Evolutionary conservation across 192 early-diverging fungal species (phyloP), one percentile per base, ranked within the genome.

Genomic region (Backusella morwellensis): DNA sequence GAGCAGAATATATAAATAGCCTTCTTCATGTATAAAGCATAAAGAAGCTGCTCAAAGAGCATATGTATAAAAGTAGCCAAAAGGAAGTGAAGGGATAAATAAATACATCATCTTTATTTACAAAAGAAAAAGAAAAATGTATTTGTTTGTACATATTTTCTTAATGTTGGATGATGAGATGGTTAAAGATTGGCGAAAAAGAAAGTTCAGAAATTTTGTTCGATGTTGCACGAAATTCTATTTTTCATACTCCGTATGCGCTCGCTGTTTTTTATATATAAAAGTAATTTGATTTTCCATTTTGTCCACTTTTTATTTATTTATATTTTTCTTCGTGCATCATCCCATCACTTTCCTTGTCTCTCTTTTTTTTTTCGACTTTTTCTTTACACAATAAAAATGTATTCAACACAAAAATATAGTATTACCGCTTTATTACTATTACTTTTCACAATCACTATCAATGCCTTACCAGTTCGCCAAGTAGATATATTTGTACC

Each of bases 261-360:
- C 29, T 3, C 21, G 56, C 26, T 29, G 26, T 26, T 1, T 29
- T 12, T 23, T 9, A 63, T 29, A 63, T 63, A 63, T 63, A 63
- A 63, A 63, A 23, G 54, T 59, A 63, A 29, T 26, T 21, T 63
- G 56, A 29, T 63, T 63, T 63, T 63, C 56, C 9, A 63, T 63
- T 59, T 59, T 23, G n/a, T 59, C 23, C 6, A 50, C 47, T 59
- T 59, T 63, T 59, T 26, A 11, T 26, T 29, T 63, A 11, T 29
- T 11, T 63, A 26, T 29, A 26, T 29, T 63, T 63, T 29, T 14
- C 9, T 63, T 21, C 19, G 1, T 11, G 1, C 11, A 63, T 29
- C 56, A 63, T 63, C 23, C 56, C 56, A 59, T 59, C 54, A 59
- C 54, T 59, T 23, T 59, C 54, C n/a, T 59, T 59, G 52, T 54